phyloP scores from a whole-genome alignment of 78 protist genomes.

The Speleostelium caveatum region DNA sequence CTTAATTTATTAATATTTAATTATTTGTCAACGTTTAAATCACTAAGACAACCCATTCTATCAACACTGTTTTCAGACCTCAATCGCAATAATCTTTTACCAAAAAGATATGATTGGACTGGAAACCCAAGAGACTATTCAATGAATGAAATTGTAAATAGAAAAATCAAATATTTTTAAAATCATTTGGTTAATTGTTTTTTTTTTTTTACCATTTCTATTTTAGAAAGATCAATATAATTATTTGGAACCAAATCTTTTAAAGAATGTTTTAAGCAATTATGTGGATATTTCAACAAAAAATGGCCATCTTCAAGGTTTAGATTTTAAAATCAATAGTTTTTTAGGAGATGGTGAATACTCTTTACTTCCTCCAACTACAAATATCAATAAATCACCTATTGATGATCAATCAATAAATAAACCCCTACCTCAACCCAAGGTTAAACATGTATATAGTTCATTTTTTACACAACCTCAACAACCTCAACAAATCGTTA shows the following conservation, averaged over 20 bases:
- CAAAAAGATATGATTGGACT: slow-evolving; percentile 12
- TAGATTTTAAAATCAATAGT: slow-evolving; percentile 20
- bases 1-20: no score
- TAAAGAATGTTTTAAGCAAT: slow-evolving; percentile 5
- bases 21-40: neutral
- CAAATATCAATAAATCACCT: neutral
- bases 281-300: neutral
- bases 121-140: slow-evolving; percentile 17
- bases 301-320: slow-evolving; percentile 37
- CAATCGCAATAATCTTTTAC: slow-evolving; percentile 9
- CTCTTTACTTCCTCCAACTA: slow-evolving; percentile 28
- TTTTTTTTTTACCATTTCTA: neutral
- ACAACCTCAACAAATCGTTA: neutral
- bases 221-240: slow-evolving; percentile 47
- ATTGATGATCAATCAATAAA: neutral
- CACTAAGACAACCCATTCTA: neutral
- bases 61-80: slow-evolving; percentile 8
- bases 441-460: neutral
- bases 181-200: neutral
- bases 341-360: slow-evolving; percentile 32
- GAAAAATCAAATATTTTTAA: neutral
- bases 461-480: neutral
- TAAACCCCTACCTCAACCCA: no score
- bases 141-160: slow-evolving; percentile 36
- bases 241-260: slow-evolving; percentile 22